A percentile compares a stretch with the other conserved stretches of the same genome.
Conservation (phyloP, 108 stramenopile genomes). For the Cyclotella cryptica region DNA sequence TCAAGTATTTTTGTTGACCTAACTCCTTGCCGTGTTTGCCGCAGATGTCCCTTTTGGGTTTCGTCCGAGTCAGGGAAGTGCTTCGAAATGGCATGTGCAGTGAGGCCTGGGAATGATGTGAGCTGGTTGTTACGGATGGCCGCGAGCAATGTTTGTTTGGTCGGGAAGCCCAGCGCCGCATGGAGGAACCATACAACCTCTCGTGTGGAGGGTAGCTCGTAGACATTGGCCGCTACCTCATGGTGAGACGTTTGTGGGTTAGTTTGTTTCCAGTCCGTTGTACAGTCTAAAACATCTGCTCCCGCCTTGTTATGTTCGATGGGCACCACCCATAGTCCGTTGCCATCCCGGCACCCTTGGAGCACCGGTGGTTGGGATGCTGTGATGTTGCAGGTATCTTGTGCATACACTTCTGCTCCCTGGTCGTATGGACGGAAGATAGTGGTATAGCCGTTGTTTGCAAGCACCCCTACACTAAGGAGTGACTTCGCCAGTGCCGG, state of each 20-base stretch:
- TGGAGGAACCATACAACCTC: background rate
- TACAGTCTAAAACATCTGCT: no score
- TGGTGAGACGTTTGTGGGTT: no score
- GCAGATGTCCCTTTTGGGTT: background rate
- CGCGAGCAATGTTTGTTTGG: background rate
- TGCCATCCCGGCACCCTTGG: no score
- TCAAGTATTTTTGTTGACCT: no score
- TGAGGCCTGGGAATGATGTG: background rate
- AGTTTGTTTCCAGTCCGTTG: no score
- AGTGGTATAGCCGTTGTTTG: background rate
- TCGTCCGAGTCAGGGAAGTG: background rate
- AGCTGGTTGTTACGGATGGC: background rate
- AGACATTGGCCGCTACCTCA: background rate
- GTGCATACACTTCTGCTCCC: background rate
- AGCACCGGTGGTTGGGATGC: no score
- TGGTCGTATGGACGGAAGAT: background rate
- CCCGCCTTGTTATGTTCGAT: background rate
- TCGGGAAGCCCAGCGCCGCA: conserved; percentile 2
- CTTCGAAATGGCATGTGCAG: background rate
- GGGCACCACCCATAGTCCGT: background rate
- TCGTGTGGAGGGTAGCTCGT: background rate
- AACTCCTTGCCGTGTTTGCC: no score
- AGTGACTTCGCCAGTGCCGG: background rate
- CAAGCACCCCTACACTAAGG: no score
- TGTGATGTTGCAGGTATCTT: no score